These are phyloP conservation scores for Colletotrichum sp. DNA, from an alignment of 2,329 filamentous ascomycete genomes.

Conservation along the genomic window DNA sequence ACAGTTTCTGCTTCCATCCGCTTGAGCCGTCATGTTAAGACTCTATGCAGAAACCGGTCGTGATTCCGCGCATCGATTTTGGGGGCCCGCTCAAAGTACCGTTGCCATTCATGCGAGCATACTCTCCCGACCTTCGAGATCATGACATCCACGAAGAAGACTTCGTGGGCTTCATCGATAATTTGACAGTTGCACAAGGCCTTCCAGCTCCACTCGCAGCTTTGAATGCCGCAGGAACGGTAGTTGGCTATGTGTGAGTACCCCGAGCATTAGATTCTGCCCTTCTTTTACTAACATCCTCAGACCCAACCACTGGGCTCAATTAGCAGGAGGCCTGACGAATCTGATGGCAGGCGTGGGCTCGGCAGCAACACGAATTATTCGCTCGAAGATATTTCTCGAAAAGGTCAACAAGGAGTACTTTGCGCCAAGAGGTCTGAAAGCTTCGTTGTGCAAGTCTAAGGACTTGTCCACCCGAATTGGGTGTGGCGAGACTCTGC, in stretches of 20 bases:
- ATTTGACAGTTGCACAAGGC: background rate
- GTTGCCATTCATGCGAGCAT: background rate
- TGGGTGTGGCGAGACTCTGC: background rate
- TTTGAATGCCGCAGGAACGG: background rate
- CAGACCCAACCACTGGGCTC: background rate
- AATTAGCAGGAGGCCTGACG: background rate
- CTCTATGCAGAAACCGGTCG: background rate
- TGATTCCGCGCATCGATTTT: background rate
- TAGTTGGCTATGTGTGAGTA: background rate
- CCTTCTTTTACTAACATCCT: background rate
- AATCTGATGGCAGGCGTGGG: background rate
- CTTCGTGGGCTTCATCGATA: background rate
- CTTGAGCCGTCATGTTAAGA: background rate
- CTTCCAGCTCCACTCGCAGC: background rate
- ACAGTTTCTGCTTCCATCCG: background rate
- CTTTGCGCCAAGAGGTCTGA: background rate
- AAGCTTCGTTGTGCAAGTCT: background rate
- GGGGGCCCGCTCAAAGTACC: background rate
- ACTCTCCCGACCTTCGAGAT: background rate
- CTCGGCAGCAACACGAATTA: background rate
- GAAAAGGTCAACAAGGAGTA: background rate
- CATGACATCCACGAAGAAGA: background rate
- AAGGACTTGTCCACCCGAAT: background rate
- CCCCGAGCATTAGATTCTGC: background rate
- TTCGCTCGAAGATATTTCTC: background rate